These are phyloP conservation scores for Cystoderma amianthinum DNA, from an alignment of 768 basidiomycete species.

Conservation along the genomic window DNA sequence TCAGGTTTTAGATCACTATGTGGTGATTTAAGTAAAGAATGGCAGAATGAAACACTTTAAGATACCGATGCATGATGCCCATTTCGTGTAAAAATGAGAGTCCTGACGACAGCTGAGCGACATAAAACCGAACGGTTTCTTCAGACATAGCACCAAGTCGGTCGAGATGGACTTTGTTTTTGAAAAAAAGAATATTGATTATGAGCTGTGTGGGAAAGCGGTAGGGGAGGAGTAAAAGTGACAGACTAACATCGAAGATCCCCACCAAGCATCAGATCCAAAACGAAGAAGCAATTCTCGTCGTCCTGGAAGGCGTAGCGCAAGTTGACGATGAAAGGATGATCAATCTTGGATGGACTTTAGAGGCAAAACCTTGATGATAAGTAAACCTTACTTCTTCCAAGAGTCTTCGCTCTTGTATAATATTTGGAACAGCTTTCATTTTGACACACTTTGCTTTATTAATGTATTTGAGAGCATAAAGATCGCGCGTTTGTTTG, in stretches of 20 bases:
- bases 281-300: conserved; percentile 96
- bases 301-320: conserved; percentile 98
- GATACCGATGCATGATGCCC: conserved; percentile 92
- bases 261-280: conserved; percentile 96
- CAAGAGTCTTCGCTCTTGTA: conserved; percentile 89
- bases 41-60: conserved; percentile 9
- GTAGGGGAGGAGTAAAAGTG: not conserved
- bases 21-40: conserved; percentile 12
- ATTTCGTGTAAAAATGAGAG: conserved; percentile 88
- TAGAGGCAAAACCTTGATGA: conserved; percentile 1
- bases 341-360: conserved; percentile 64
- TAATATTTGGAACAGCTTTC: conserved; percentile 96
- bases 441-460: conserved; percentile 97
- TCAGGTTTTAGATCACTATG: conserved; percentile 92
- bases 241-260: conserved; percentile 81
- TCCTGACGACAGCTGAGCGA: conserved; percentile 85
- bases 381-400: conserved; percentile 66
- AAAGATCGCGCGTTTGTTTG: conserved; percentile 94
- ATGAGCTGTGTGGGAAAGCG: conserved; percentile 4
- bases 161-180: conserved; percentile 74
- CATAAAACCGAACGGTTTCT: conserved; percentile 78
- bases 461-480: conserved; percentile 99
- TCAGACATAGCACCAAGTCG: conserved; percentile 70
- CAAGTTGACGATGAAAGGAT: conserved; percentile 91
- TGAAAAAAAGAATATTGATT: too few relatives aligned